Conservation (phyloP, 352 stramenopile genomes). For the Globisporangium carolinianum region DNA sequence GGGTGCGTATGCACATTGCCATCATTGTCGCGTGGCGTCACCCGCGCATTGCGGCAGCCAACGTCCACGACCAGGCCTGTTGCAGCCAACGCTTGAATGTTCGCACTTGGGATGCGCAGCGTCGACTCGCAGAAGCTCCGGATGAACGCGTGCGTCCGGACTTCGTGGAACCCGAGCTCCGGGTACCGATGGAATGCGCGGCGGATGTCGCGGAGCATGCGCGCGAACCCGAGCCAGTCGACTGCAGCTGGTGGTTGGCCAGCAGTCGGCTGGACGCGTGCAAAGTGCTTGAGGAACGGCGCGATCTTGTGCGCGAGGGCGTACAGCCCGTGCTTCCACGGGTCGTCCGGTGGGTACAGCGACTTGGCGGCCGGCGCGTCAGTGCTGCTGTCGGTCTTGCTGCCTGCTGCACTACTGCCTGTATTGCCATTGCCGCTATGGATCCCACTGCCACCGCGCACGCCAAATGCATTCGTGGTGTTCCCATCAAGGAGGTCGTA, state of each 20-base stretch:
- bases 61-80: conserved; percentile 91
- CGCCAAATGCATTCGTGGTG: not conserved
- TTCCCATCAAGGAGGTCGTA: conserved; percentile 5
- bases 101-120: conserved; percentile 69
- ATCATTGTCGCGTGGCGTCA: conserved; percentile 32
- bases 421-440: too few species aligned
- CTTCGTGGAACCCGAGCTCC: conserved; percentile 90
- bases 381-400: not conserved
- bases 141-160: conserved; percentile 84
- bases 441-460: not conserved
- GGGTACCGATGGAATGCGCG: conserved; percentile 86
- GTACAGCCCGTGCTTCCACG: conserved; percentile 60
- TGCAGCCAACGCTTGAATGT: conserved; percentile 68
- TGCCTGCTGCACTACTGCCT: not conserved
- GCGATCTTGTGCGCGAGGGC: conserved; percentile 40
- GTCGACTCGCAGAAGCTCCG: conserved; percentile 71
- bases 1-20: conserved; percentile 35
- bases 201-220: conserved; percentile 72
- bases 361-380: conserved; percentile 21
- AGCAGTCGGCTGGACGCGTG: not conserved
- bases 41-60: conserved; percentile 56
- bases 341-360: conserved; percentile 55
- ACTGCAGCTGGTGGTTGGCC: conserved; percentile 4
- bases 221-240: conserved; percentile 66
- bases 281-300: conserved; percentile 60